Percentiles rank a stretch among this genome's conserved stretches.
Evolutionary conservation across 169 alveolate species (phyloP).

Genomic region (Plasmodium yoelii): DNA sequence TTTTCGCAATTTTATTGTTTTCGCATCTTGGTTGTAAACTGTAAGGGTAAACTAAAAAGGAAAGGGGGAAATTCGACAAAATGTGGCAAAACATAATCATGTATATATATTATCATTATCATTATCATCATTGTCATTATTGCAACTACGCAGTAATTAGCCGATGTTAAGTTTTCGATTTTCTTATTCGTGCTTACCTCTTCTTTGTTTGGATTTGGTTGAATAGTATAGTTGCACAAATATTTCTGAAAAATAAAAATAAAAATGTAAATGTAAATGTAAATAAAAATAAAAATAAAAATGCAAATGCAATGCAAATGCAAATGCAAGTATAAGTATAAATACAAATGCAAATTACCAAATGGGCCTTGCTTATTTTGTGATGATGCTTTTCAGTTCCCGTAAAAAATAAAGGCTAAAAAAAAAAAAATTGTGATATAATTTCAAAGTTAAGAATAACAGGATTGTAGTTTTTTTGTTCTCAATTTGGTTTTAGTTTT

Average conservation of each 20-base stretch:
- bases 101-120: background rate
- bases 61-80: background rate
- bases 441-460: background rate
- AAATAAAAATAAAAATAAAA: too few species aligned
- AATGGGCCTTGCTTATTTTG: conserved; percentile 41
- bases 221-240: conserved; percentile 35
- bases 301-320: too few species aligned
- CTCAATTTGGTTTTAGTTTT: background rate
- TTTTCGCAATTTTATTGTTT: conserved; percentile 25
- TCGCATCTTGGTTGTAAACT: conserved; percentile 20
- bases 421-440: background rate
- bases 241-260: conserved; percentile 7
- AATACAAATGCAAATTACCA: conserved; percentile 21
- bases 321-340: too few species aligned
- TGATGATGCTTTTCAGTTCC: conserved; percentile 35
- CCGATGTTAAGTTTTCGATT: background rate
- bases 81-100: background rate
- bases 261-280: too few species aligned
- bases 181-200: conserved; percentile 31
- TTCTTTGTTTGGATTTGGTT: conserved; percentile 11
- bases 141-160: too few species aligned
- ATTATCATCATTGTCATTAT: background rate
- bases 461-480: background rate
- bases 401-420: conserved; percentile 23
- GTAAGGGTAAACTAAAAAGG: conserved; percentile 29